A percentile compares a stretch with the other conserved stretches of the same genome.
These are phyloP conservation scores for Leccinum barrowsii DNA, from an alignment of 768 basidiomycete genomes.

Conservation along the genomic window DNA sequence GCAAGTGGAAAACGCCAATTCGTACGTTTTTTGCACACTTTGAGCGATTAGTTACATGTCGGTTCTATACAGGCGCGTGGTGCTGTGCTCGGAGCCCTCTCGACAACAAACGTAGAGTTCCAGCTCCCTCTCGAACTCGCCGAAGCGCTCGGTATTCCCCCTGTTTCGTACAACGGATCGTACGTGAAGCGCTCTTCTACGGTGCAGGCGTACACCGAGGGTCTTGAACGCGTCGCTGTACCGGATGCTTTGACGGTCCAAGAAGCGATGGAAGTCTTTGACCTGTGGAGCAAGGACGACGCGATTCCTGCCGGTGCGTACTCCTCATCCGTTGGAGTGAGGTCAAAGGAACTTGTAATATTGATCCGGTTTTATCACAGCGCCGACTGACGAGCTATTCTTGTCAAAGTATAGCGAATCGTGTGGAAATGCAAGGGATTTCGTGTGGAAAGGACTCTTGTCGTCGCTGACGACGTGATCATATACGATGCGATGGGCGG, in stretches of 20 bases:
- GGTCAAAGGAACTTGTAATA: background rate
- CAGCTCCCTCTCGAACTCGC: slow-evolving; percentile 59
- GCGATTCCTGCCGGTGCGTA: slow-evolving; percentile 49
- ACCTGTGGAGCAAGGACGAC: slow-evolving; percentile 67
- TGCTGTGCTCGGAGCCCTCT: slow-evolving; percentile 68
- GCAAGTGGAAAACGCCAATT: slow-evolving; percentile 67
- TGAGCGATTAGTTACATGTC: background rate
- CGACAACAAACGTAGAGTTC: slow-evolving; percentile 56
- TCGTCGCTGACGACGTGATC: slow-evolving; percentile 25
- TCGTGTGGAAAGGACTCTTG: slow-evolving; percentile 66
- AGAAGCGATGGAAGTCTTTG: slow-evolving; percentile 75
- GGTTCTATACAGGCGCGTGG: slow-evolving; percentile 52
- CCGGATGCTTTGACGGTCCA: slow-evolving; percentile 56
- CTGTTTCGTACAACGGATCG: slow-evolving; percentile 43
- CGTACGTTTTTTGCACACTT: slow-evolving; percentile 42
- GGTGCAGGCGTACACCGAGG: slow-evolving; percentile 51
- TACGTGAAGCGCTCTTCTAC: slow-evolving; percentile 53
- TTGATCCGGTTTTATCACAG: slow-evolving; percentile 23
- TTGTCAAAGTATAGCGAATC: slow-evolving; percentile 75
- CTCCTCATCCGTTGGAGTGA: background rate
- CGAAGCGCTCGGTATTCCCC: slow-evolving; percentile 51
- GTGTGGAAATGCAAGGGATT: slow-evolving; percentile 74
- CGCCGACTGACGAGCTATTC: slow-evolving; percentile 65
- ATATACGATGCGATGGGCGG: background rate
- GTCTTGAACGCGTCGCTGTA: slow-evolving; percentile 46